Percentiles rank a stretch among this genome's conserved stretches.
phyloP scores from a whole-genome alignment of 495 filamentous ascomycete genomes.

The Penicillium maclennaniae region DNA sequence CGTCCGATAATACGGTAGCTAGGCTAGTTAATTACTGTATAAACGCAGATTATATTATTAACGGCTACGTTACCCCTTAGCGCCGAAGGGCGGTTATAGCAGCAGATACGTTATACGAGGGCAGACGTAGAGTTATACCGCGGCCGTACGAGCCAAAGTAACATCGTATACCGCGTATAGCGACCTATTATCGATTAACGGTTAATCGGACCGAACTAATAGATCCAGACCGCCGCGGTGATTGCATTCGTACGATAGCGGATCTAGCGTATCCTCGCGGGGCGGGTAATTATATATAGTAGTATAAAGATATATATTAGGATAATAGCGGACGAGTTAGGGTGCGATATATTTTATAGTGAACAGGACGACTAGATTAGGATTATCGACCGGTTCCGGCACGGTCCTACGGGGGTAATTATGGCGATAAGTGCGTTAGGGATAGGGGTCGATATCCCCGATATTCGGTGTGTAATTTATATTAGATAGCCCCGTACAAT shows the following conservation, averaged over 20 bases:
- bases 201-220: background rate
- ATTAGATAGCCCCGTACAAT: slow-evolving; percentile 7
- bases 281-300: slow-evolving; percentile 13
- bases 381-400: no score
- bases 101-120: background rate
- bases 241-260: no score
- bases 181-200: background rate
- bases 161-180: background rate
- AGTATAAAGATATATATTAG: background rate
- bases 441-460: slow-evolving; percentile 20
- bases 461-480: slow-evolving; percentile 20
- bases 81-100: slow-evolving; percentile 5
- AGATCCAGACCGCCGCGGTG: background rate
- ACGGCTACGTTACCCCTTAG: slow-evolving; percentile 18
- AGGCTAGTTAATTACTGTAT: background rate
- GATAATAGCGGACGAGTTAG: background rate
- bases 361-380: no score
- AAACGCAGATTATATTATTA: slow-evolving; percentile 21
- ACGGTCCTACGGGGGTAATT: background rate
- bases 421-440: slow-evolving; percentile 20
- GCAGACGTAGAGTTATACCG: background rate
- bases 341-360: slow-evolving; percentile 7
- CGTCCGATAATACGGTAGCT: background rate
- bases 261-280: background rate
- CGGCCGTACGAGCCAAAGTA: no score